A percentile compares a stretch with the other conserved stretches of the same genome.
These are phyloP conservation scores for Cutaneotrichosporon spelunceum DNA, from an alignment of 1,284 basidiomycete species.

Conservation along the genomic window DNA sequence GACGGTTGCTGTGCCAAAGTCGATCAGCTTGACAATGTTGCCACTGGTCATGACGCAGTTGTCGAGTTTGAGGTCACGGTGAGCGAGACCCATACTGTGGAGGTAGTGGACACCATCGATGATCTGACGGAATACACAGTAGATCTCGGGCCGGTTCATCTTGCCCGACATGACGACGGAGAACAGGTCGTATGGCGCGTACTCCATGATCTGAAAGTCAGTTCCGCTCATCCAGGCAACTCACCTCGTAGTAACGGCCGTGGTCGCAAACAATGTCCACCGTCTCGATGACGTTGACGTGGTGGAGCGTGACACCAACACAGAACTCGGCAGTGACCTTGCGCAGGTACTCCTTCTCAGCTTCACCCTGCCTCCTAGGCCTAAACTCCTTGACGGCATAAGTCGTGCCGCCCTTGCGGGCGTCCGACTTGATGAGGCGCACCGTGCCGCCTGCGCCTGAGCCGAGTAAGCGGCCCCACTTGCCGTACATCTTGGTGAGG, in stretches of 20 bases:
- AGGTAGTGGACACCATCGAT: slow-evolving; percentile 97
- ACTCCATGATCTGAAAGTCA: slow-evolving; percentile 85
- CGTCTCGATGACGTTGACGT: slow-evolving; percentile 96
- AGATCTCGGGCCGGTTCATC: slow-evolving; percentile 97
- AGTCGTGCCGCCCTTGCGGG: slow-evolving; percentile 72
- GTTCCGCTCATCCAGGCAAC: slow-evolving; percentile 30
- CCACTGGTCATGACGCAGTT: slow-evolving; percentile 97
- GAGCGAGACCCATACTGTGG: slow-evolving; percentile 93
- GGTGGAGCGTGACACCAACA: slow-evolving; percentile 90
- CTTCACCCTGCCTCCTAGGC: slow-evolving; percentile 79
- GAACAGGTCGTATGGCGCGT: slow-evolving; percentile 97
- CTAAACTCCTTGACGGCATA: slow-evolving; percentile 99
- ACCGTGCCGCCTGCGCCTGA: slow-evolving; percentile 97
- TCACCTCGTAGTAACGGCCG: slow-evolving; percentile 95
- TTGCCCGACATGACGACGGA: slow-evolving; percentile 99
- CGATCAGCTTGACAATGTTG: slow-evolving; percentile 97
- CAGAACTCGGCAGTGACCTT: slow-evolving; percentile 99
- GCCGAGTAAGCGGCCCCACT: slow-evolving; percentile 94
- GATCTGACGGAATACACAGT: slow-evolving; percentile 98
- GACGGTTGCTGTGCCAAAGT: slow-evolving; percentile 98
- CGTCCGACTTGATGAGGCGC: slow-evolving; percentile 82
- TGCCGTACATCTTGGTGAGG: slow-evolving; percentile 96
- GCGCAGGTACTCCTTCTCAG: slow-evolving; percentile 96
- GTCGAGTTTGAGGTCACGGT: slow-evolving; percentile 98
- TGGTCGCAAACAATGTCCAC: slow-evolving; percentile 98